Conservation (phyloP, 2,329 filamentous ascomycete species). For the Clonostachys byssicola region DNA sequence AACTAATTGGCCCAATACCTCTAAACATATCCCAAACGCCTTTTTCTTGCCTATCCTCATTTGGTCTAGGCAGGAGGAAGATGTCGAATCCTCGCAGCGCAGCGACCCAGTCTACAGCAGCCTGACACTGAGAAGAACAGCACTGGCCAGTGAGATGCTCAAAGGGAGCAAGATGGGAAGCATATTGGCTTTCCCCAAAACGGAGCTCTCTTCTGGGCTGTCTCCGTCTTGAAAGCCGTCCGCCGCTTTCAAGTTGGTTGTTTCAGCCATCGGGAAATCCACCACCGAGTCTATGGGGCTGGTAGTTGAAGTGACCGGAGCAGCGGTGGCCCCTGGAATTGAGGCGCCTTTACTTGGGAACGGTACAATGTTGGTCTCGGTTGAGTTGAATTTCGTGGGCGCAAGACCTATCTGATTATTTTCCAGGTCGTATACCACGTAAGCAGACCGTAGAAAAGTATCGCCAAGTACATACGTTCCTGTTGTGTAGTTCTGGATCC, state of each 20-base stretch:
- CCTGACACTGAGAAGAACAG: too few relatives aligned
- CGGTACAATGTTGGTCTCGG: conserved; percentile 40
- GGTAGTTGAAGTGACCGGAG: conserved; percentile 28
- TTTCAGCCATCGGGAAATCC: conserved; percentile 7
- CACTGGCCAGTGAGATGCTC: too few relatives aligned
- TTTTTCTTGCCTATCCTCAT: too few relatives aligned
- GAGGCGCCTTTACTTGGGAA: conserved; percentile 43
- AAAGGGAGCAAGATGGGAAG: too few relatives aligned
- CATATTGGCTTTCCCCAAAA: too few relatives aligned
- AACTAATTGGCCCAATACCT: too few relatives aligned
- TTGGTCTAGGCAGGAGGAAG: too few relatives aligned
- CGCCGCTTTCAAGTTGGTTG: conserved; percentile 16
- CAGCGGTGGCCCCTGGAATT: conserved; percentile 45
- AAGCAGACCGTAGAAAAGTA: conserved; percentile 55
- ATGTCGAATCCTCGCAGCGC: too few relatives aligned
- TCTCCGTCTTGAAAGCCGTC: conserved; percentile 19
- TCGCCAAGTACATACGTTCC: conserved; percentile 47
- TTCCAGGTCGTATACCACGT: conserved; percentile 55
- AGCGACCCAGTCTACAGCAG: too few relatives aligned
- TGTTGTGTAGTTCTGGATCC: conserved; percentile 45
- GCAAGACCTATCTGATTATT: conserved; percentile 54
- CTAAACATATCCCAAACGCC: too few relatives aligned
- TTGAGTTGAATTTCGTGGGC: conserved; percentile 50
- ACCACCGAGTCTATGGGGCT: conserved; percentile 3
- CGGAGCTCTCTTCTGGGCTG: background rate